Percentiles rank a stretch among this genome's conserved stretches.
These are phyloP conservation scores for Pachyrhizus erosus DNA, from an alignment of 306 rosid genomes.

Conservation along the genomic window DNA sequence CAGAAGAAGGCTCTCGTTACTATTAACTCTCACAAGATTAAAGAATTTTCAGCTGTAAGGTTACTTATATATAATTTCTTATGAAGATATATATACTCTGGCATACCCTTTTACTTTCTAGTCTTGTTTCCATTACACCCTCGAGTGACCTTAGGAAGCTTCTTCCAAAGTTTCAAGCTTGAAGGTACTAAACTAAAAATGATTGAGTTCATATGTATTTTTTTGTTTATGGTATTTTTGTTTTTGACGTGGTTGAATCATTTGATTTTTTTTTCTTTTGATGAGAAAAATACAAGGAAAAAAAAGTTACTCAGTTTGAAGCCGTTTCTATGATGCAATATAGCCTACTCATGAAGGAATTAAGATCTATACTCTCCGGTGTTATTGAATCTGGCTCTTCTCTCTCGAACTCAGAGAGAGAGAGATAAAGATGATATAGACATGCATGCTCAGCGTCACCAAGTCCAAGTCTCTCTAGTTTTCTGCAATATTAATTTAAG, in stretches of 20 bases:
- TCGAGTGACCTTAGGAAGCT: background rate
- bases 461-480: constrained; percentile 38
- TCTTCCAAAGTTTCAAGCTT: constrained; percentile 23
- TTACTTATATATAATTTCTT: background rate
- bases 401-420: background rate
- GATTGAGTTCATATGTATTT: background rate
- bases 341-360: constrained; percentile 26
- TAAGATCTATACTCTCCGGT: background rate
- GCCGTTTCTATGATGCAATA: background rate
- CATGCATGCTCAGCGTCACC: constrained; percentile 17
- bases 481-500: constrained; percentile 37
- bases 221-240: background rate
- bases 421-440: background rate
- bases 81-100: background rate
- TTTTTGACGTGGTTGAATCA: background rate
- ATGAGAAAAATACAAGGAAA: background rate
- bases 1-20: background rate
- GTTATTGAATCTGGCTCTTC: too few species aligned
- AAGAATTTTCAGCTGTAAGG: constrained; percentile 2
- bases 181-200: background rate
- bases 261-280: background rate
- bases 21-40: constrained; percentile 19
- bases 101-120: background rate
- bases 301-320: background rate
- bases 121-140: background rate